Evolutionary conservation across 164 flowering plant species (phyloP), one percentile per base, ranked within the genome.

Genomic region (Euptelea pleiosperma): DNA sequence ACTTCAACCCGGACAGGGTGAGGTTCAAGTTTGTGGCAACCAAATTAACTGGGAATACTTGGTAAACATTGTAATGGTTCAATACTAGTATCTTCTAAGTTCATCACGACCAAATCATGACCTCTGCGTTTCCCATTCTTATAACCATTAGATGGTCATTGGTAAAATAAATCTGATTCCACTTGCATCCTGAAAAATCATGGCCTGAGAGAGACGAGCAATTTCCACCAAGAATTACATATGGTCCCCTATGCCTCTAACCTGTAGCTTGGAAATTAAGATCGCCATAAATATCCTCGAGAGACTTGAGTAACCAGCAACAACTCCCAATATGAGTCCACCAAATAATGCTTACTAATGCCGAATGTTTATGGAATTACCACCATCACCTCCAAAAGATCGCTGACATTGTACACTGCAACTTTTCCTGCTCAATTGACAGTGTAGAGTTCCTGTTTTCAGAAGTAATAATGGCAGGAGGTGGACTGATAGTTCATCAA

Each of bases 301-400:
- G 49, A 57, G 62, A 57, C 56, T 82, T 33, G n/a, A 0, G 79
- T 57, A n/a, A 83, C 77, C 57, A 81, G 45, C 46, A 84, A 50
- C 60, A 84, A 43, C 0, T 78, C 86, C 26, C 65, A 78, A 9
- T 44, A 68, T 8, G 42, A 66, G 28, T 36, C 44, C 52, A 79
- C 86, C 72, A 79, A 46, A 59, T 84, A 84, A 58, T 48, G 75
- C 69, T 76, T 57, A 49, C 79, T 82, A 2, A 80, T 81, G 1
- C 70, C 64, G 18, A 62, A 45, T 29, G 40, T 67, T 15, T 26
- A 11, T 15, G 65, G 55, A 28, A 79, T 57, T 10, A 67, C 22
- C n/a, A 47, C 61, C 46, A 81, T 71, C 57, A 24, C 52, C 24
- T 78, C 70, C 0, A 34, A 22, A 16, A 18, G 46, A n/a, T 55